Evolutionary conservation across 2,329 filamentous ascomycete genomes (phyloP).

Genomic region (Waltergamsia citrina): DNA sequence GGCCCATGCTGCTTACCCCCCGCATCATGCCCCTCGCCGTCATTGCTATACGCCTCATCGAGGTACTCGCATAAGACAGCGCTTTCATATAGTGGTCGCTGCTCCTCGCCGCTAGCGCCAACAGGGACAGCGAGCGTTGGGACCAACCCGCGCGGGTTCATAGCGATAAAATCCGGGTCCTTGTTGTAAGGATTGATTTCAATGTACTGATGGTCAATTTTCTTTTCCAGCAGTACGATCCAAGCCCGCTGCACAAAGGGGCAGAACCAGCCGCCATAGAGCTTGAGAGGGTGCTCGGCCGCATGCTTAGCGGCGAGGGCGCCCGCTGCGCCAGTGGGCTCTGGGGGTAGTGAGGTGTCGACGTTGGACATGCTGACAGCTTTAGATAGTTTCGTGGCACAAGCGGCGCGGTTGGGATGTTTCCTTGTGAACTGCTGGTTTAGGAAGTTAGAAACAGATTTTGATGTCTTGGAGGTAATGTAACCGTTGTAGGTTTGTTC

Average conservation of each 20-base stretch:
- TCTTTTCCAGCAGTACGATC: constrained; percentile 66
- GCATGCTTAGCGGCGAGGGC: constrained; percentile 34
- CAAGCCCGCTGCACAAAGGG: constrained; percentile 62
- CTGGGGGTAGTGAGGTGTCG: constrained; percentile 36
- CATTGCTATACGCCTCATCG: constrained; percentile 56
- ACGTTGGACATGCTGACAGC: constrained; percentile 30
- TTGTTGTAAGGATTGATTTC: constrained; percentile 76
- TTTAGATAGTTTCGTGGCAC: too few species aligned
- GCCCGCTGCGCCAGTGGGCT: constrained; percentile 40
- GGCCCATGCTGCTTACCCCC: too few species aligned
- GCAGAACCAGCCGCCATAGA: constrained; percentile 71
- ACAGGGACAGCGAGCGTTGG: constrained; percentile 53
- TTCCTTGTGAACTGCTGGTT: too few species aligned
- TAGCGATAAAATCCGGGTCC: constrained; percentile 51
- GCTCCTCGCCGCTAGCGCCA: constrained; percentile 15
- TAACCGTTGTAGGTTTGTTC: too few species aligned
- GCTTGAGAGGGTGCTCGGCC: constrained; percentile 43
- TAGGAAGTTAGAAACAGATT: too few species aligned
- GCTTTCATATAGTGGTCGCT: constrained; percentile 62
- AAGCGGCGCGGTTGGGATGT: too few species aligned
- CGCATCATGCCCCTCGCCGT: too few species aligned
- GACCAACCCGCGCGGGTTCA: constrained; percentile 69
- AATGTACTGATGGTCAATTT: constrained; percentile 64
- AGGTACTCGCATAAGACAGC: constrained; percentile 67
- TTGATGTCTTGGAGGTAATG: too few species aligned